A percentile compares a stretch with the other conserved stretches of the same genome.
Conservation (phyloP, 1,284 basidiomycete genomes). For the Heterobasidion irregulare region DNA sequence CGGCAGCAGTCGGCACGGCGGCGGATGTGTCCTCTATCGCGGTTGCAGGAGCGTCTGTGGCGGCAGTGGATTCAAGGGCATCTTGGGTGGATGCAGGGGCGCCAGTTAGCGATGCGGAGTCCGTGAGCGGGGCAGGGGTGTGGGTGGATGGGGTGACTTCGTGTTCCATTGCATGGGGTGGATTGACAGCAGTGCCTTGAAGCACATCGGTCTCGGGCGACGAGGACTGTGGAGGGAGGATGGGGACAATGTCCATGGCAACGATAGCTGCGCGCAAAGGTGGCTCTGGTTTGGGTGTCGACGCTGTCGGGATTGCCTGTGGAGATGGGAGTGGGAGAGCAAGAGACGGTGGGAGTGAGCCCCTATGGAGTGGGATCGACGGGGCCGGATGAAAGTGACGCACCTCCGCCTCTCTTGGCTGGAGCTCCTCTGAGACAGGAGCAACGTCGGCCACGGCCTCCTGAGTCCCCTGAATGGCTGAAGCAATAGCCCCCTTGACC, state of each 20-base stretch:
- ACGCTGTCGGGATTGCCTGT: background rate
- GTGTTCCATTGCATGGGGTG: background rate
- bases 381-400: background rate
- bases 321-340: background rate
- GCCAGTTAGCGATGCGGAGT: background rate
- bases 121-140: background rate
- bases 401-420: background rate
- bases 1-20: background rate
- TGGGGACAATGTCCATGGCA: constrained; percentile 4
- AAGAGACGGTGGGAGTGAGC: background rate
- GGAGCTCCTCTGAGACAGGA: constrained; percentile 2
- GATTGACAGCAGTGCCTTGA: constrained; percentile 1
- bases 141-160: constrained; percentile 6
- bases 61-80: background rate
- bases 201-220: constrained; percentile 3
- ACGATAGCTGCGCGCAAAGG: constrained; percentile 1
- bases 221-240: background rate
- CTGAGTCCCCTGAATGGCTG: background rate
- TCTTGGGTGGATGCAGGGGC: background rate
- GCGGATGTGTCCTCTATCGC: background rate
- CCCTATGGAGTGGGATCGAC: background rate
- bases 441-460: constrained; percentile 3
- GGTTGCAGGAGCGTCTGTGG: no score
- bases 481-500: background rate
- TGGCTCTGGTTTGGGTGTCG: background rate